These are phyloP conservation scores for Fragaria iinumae DNA, from an alignment of 306 rosid genomes.

Conservation along the genomic window DNA sequence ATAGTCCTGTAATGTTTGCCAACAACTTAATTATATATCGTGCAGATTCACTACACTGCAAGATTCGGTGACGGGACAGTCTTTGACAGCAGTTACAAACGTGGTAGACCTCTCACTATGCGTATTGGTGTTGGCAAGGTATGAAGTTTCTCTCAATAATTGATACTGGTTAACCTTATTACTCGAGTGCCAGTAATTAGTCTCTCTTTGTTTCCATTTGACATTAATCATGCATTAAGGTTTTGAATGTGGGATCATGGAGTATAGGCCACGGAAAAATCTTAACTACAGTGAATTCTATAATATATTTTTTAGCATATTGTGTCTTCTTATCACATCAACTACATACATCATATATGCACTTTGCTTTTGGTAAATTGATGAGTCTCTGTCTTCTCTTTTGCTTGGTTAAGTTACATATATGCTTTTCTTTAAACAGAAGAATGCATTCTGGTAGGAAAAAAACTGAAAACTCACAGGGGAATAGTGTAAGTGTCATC, in stretches of 20 bases:
- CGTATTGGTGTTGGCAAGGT: slow-evolving; percentile 96
- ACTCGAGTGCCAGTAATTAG: background rate
- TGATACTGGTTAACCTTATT: background rate
- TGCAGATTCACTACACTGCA: slow-evolving; percentile 86
- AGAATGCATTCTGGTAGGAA: background rate
- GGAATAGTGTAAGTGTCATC: background rate
- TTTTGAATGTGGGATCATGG: background rate
- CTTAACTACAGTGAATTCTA: background rate
- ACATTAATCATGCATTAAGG: background rate
- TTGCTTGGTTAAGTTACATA: background rate
- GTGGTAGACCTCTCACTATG: slow-evolving; percentile 88
- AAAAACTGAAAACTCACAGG: background rate
- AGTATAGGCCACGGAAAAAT: background rate
- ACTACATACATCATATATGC: background rate
- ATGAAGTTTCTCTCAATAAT: background rate
- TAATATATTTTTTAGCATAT: background rate
- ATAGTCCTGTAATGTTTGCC: background rate
- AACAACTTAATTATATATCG: background rate
- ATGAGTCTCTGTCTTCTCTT: background rate
- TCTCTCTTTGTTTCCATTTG: background rate
- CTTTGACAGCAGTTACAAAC: slow-evolving; percentile 91
- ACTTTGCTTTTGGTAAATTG: background rate
- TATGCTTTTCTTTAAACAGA: background rate
- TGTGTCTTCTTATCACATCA: background rate
- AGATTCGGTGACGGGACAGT: slow-evolving; percentile 80